phyloP scores from a whole-genome alignment of 2,329 filamentous ascomycete genomes.

The Pseudocercospora vitis region DNA sequence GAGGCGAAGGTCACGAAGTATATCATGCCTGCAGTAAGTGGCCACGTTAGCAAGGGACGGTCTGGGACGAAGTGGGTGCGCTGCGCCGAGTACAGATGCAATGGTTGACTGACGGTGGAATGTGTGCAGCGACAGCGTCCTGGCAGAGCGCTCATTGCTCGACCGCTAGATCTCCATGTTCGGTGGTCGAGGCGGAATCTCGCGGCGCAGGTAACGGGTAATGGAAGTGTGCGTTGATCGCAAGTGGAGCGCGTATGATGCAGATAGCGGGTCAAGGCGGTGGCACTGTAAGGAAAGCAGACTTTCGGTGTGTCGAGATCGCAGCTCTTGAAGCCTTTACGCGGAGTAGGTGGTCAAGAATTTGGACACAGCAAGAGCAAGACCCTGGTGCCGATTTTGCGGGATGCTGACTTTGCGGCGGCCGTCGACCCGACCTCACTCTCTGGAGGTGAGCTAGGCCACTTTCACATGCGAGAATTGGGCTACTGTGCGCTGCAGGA shows the following conservation, averaged over 20 bases:
- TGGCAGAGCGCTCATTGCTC: conserved; percentile 12
- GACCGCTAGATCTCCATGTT: conserved; percentile 17
- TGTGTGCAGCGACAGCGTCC: conserved; percentile 3
- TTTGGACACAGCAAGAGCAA: no score
- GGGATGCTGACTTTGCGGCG: no score
- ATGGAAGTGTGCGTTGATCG: conserved; percentile 3
- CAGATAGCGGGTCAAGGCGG: not conserved
- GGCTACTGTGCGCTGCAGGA: not conserved
- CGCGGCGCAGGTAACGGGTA: not conserved
- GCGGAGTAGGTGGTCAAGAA: not conserved
- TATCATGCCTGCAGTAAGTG: conserved; percentile 9
- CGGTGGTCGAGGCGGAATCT: conserved; percentile 12
- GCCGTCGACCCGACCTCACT: no score
- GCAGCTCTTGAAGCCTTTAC: no score
- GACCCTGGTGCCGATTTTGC: no score
- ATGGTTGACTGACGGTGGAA: conserved; percentile 14
- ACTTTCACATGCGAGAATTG: conserved; percentile 1
- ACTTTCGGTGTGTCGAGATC: conserved; percentile 2
- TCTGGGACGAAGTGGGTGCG: conserved; percentile 2
- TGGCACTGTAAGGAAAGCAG: not conserved
- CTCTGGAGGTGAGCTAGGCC: not conserved
- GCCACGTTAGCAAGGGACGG: conserved; percentile 2
- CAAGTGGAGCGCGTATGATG: conserved; percentile 1
- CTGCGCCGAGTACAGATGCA: conserved; percentile 5
- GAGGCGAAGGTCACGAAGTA: conserved; percentile 10